Base-by-base conservation (phyloP, 2,329 filamentous ascomycete genomes). In the Fusarium compactum region DNA sequence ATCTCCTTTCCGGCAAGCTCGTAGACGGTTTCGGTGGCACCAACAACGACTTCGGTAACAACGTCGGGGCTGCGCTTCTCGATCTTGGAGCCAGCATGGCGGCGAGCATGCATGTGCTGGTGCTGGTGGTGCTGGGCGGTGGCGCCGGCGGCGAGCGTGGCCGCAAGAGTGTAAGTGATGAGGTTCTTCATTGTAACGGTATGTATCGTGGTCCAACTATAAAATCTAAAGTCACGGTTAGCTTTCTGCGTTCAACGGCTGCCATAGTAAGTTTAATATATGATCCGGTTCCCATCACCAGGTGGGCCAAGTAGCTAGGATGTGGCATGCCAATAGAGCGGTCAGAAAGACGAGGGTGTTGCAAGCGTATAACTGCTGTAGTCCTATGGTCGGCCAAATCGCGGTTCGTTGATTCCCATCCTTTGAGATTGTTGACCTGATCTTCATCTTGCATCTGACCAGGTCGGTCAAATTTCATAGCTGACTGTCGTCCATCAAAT, bases 1-100 rank as follows among this genome's bases (percentile, higher is more conserved):
- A 97, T 86, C 34, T 82, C 69, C 76, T 89, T 74, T 65, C 90
- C 91, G 65, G 91, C 88, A 57, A 95, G 83, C 78, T 91, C 86
- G 82, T 95, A 98, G 60, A 91, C 86, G 59, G 90, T 88, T 72
- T 90, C 87, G 54, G 89, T 90, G 32, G 90, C 86, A 44, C 86
- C 88, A 43, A 86, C 83, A 53, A 90, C 85, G 58, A 86, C 85
- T 57, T 88, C 86, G 62, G 82, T 83, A 60, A 86, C 83, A 51
- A 84, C 81, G 38, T 72, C 77, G 18, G 82, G 80, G 29, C 76
- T 80, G 62, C 84, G 85, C 80, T 83, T 85, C 77, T 86, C 83
- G 53, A 85, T 80, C 32, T 81, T 80, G 65, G 83, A 81, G 38
- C 82, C 77, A 34, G 73, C 81, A 64, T 87, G 84, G 81, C 87